phyloP scores from a whole-genome alignment of 805 yeast species.

The Torulaspora quercuum region DNA sequence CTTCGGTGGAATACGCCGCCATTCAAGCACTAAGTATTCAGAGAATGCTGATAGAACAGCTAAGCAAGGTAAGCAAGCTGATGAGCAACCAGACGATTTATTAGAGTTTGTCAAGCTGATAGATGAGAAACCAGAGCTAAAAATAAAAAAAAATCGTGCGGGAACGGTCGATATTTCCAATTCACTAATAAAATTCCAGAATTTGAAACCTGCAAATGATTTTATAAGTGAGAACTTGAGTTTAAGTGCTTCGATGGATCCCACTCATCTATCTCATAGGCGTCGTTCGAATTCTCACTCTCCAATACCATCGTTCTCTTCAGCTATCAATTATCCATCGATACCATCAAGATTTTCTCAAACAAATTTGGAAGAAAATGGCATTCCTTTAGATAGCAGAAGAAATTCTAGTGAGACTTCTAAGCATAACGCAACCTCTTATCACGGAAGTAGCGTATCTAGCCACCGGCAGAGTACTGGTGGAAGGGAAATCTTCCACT shows the following conservation, averaged over 20 bases:
- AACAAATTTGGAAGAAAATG: conserved; percentile 11
- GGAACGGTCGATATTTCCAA: conserved; percentile 37
- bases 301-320: conserved; percentile 35
- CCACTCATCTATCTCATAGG: conserved; percentile 18
- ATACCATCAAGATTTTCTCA: conserved; percentile 35
- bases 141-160: conserved; percentile 24
- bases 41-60: conserved; percentile 26
- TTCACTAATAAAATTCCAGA: conserved; percentile 50
- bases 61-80: conserved; percentile 30
- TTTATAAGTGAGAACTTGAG: conserved; percentile 53
- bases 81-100: conserved; percentile 43
- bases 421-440: conserved; percentile 4
- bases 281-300: conserved; percentile 34
- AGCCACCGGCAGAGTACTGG: conserved; percentile 10
- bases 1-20: conserved; percentile 65
- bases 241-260: conserved; percentile 43
- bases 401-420: conserved; percentile 17
- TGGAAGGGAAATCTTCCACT: conserved; percentile 11
- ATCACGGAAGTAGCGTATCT: conserved; percentile 13
- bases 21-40: conserved; percentile 40
- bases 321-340: conserved; percentile 29
- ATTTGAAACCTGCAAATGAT: conserved; percentile 51
- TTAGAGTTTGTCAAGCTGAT: conserved; percentile 69
- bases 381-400: conserved; percentile 13
- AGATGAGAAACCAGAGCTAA: conserved; percentile 58